These are phyloP conservation scores for Centrapalus pauciflorus DNA, from an alignment of 129 eudicot genomes.

Conservation along the genomic window DNA sequence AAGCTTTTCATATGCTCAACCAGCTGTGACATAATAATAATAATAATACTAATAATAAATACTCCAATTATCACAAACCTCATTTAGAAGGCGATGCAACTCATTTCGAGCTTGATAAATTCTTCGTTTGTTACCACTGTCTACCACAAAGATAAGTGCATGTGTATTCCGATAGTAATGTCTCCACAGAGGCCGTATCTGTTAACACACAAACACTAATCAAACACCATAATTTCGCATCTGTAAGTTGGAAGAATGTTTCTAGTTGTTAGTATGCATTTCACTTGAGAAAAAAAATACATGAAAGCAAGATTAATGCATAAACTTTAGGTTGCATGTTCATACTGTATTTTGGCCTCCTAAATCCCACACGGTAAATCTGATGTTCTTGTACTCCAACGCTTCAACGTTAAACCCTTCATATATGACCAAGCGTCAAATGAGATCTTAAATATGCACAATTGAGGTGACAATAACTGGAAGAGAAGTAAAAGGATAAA, in stretches of 20 bases:
- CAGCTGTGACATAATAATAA: not conserved
- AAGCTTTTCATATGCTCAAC: not conserved
- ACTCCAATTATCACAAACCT: conserved; percentile 18
- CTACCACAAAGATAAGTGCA: conserved; percentile 44
- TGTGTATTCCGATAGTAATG: conserved; percentile 40
- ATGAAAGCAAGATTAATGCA: not conserved
- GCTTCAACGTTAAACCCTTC: conserved; percentile 48
- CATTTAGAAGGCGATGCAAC: conserved; percentile 34
- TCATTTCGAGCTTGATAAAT: conserved; percentile 38
- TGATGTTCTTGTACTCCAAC: conserved; percentile 35
- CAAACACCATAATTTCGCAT: not conserved
- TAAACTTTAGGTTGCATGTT: not conserved
- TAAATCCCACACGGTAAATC: conserved; percentile 46
- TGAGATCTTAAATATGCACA: not conserved
- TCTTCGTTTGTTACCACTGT: conserved; percentile 34
- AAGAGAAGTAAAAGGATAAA: not conserved
- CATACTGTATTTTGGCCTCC: conserved; percentile 44
- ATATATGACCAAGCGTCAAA: conserved; percentile 2
- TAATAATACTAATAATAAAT: not conserved
- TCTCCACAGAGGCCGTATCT: conserved; percentile 47
- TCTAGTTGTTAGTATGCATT: no score
- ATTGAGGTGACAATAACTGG: not conserved
- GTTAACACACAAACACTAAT: not conserved
- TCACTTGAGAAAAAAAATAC: no score
- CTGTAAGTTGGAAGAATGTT: not conserved